Evolutionary conservation across 257 asterid species (phyloP).

Genomic region (Penstemon davidsonii): DNA sequence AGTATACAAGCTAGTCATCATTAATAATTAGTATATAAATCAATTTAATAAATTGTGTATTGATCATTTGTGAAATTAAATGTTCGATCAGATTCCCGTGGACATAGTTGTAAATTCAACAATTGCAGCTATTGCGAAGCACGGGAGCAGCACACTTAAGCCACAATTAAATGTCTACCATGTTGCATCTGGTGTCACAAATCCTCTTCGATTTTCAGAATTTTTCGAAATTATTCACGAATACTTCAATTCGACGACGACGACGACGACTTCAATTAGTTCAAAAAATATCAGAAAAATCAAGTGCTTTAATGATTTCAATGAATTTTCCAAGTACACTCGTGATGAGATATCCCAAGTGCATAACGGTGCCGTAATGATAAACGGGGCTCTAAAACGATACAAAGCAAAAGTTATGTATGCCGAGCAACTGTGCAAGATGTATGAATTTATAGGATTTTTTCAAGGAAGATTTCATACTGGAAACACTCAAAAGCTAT

Average conservation of each 20-base stretch:
- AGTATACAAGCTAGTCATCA: neutral
- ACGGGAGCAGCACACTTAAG: slow-evolving; percentile 15
- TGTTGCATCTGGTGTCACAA: slow-evolving; percentile 3
- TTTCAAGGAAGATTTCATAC: slow-evolving; percentile 7
- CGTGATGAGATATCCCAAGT: neutral
- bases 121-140: slow-evolving; percentile 29
- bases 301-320: slow-evolving; percentile 1
- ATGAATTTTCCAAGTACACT: slow-evolving; percentile 13
- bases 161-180: slow-evolving; percentile 21
- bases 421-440: slow-evolving; percentile 26
- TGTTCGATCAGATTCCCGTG: slow-evolving; percentile 26
- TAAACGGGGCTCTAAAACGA: neutral
- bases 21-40: too few species aligned
- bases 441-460: slow-evolving; percentile 18
- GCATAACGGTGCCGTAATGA: neutral
- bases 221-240: slow-evolving; percentile 9
- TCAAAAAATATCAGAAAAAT: slow-evolving; percentile 4
- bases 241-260: neutral
- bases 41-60: too few species aligned
- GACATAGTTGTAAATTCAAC: slow-evolving; percentile 34
- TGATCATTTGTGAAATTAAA: neutral
- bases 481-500: neutral
- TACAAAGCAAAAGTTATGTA: slow-evolving; percentile 9
- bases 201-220: slow-evolving; percentile 7
- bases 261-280: neutral